Base-by-base conservation (phyloP, 371 early-diverging fungal species). In the Apophysomyces ossiformis region DNA sequence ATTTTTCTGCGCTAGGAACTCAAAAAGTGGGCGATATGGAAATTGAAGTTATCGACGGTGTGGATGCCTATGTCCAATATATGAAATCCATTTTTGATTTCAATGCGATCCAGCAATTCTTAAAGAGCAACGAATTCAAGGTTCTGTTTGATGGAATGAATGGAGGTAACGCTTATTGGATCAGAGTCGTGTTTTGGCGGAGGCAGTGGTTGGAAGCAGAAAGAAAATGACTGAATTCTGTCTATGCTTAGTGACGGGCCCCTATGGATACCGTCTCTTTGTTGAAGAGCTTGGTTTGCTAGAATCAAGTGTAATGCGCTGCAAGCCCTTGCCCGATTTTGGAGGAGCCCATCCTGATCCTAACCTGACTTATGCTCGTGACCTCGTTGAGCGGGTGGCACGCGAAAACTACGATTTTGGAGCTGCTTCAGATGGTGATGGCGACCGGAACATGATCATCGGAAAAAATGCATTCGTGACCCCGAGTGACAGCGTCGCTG, bases 341-440 rank as follows among this genome's bases (percentile, higher is more conserved):
- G 96, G 96, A 57, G 96, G 93, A 50, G 91, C 91, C 69, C 99
- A 99, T 74, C 99, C 99, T 9, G 99, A 99, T 78, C 99, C 99
- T 26, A 99, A 99, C 81, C 78, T 99, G 80, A 97, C 98, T 16
- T 98, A 99, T 78, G 98, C 99, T 13, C 93, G 95, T 73, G 93
- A 93, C 44, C 80, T 98, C 36, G 98, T 98, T 1, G 95, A 93
- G 68, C 88, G 92, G 12, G 98, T 97, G 13, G 85, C 87, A 64
- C 83, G 81, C 74, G 92, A 94, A 69, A 76, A 79, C 46, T 87
- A 95, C 62, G 84, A 85, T 63, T 95, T 99, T 74, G 99, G 97
- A 59, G 98, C 97, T 36, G 99, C 99, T 1, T 95, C 94, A 1
- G 98, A 95, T 78, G 93, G 92, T 69, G 95, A 93, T 77, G 94